These are phyloP conservation scores for Pichia kluyveri DNA, from an alignment of 805 yeast species.

Conservation along the genomic window DNA sequence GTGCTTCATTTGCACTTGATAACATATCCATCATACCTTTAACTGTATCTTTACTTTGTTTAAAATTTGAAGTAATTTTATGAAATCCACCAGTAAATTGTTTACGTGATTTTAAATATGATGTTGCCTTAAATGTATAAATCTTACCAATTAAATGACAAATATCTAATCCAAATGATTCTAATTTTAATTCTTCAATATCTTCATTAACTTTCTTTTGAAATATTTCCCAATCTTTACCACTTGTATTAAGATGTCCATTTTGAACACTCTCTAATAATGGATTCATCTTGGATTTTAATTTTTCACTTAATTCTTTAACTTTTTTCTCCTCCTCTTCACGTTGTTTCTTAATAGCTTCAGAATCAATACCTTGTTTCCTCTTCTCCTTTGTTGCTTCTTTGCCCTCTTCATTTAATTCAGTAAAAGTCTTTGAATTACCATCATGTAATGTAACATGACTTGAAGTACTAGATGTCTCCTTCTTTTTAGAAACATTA, in stretches of 20 bases:
- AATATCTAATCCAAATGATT: constrained; percentile 77
- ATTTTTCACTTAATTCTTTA: constrained; percentile 48
- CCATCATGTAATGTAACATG: constrained; percentile 8
- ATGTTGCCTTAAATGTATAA: constrained; percentile 55
- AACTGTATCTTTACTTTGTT: constrained; percentile 66
- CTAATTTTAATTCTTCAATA: constrained; percentile 75
- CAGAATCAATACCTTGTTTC: constrained; percentile 17
- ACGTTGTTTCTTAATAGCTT: constrained; percentile 22
- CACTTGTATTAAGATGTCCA: constrained; percentile 29
- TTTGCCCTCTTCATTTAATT: constrained; percentile 9
- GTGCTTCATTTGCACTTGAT: constrained; percentile 71
- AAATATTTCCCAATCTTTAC: constrained; percentile 42
- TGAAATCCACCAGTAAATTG: constrained; percentile 55
- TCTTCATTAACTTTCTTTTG: constrained; percentile 61
- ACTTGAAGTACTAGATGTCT: background rate
- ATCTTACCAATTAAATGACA: constrained; percentile 67
- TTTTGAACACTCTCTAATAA: constrained; percentile 31
- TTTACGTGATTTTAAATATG: constrained; percentile 57
- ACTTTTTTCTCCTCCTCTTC: constrained; percentile 36
- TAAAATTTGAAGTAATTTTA: constrained; percentile 53
- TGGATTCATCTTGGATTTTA: constrained; percentile 32
- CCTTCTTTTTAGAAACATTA: background rate
- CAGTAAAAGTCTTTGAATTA: constrained; percentile 5
- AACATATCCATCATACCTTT: constrained; percentile 66
- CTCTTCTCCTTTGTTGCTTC: constrained; percentile 7